A percentile compares a stretch with the other conserved stretches of the same genome.
Evolutionary conservation across 148 eudicot species (phyloP).

Genomic region (Fagopyrum homotropicum): DNA sequence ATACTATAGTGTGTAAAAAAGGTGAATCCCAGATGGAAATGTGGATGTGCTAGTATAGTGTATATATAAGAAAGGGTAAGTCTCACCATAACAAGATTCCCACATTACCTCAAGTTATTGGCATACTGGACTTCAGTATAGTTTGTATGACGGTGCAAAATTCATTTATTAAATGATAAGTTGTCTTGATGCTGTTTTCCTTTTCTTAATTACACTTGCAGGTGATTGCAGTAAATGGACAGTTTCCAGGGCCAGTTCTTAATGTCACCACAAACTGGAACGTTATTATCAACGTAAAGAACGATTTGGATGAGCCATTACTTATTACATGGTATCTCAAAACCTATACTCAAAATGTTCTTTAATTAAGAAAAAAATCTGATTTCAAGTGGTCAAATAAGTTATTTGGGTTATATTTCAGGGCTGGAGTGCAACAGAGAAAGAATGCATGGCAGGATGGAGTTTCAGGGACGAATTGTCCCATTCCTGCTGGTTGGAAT

Average conservation of each 20-base stretch:
- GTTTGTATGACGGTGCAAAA: background rate
- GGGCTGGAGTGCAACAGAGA: constrained; percentile 92
- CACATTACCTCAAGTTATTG: background rate
- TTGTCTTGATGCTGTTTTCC: background rate
- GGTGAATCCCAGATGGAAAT: background rate
- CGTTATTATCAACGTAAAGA: constrained; percentile 78
- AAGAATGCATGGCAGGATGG: constrained; percentile 98
- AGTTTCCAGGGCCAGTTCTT: constrained; percentile 92
- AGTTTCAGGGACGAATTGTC: constrained; percentile 88
- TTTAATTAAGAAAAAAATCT: background rate
- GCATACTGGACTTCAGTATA: background rate
- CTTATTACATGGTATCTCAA: constrained; percentile 80
- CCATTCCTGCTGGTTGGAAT: constrained; percentile 97
- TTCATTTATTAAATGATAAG: background rate
- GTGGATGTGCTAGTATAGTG: background rate
- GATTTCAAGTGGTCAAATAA: background rate
- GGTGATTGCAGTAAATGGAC: constrained; percentile 93
- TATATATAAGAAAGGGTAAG: background rate
- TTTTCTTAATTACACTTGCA: constrained; percentile 19
- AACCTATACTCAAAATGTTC: background rate
- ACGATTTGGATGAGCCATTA: constrained; percentile 82
- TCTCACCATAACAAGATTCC: background rate
- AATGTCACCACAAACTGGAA: constrained; percentile 97
- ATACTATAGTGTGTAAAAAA: background rate
- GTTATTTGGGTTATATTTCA: constrained; percentile 23